Base-by-base conservation (phyloP, 352 stramenopile species). In the Pythium catenulatum region DNA sequence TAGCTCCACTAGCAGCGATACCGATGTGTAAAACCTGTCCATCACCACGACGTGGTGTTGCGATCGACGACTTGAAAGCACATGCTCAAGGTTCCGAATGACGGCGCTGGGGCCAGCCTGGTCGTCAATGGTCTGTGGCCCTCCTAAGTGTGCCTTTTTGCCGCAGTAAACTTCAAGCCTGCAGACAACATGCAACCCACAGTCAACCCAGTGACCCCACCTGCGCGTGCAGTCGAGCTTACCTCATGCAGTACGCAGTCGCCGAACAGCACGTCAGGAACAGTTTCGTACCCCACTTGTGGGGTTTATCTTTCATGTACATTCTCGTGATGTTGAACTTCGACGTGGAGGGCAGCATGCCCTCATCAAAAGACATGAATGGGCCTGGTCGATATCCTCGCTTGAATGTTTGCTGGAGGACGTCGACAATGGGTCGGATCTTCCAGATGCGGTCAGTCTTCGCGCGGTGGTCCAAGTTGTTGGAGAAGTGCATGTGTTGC, bases 271-370 rank as follows among this genome's bases (percentile, higher is more conserved):
- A 82, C 3, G 74, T 50, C 36, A 82, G 21, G 74, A 82, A 82
- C 21, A 82, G 6, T 45, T 82, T 82, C 32, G 74, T 73, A 14
- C 74, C 73, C 56, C 74, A 82, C 43, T 82, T 82, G 58, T 73
- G 74, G 2, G 54, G 74, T 43, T 82, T 81, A 43, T 82, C 74
- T 25, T 74, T 61, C 39, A 82, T 63, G 43, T 74, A 82, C 56
- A 72, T 39, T 11, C 45, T 7, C 6, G 43, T 63, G 4, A 8
- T 23, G 58, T 73, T 82, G 74, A 52, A 73, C 30, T 23, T 68
- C n/a, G 72, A 80, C 30, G 39, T 37, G 23, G 52, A 70, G 8
- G 74, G 74, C n/a, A 82, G 58, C 54, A 74, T 72, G 2, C 41
- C 74, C 46, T 81, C 74, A 30, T 82, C 56, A 34, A 82, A 82